Evolutionary conservation across 2,329 filamentous ascomycete genomes (phyloP).

Genomic region (Alternaria longipes): DNA sequence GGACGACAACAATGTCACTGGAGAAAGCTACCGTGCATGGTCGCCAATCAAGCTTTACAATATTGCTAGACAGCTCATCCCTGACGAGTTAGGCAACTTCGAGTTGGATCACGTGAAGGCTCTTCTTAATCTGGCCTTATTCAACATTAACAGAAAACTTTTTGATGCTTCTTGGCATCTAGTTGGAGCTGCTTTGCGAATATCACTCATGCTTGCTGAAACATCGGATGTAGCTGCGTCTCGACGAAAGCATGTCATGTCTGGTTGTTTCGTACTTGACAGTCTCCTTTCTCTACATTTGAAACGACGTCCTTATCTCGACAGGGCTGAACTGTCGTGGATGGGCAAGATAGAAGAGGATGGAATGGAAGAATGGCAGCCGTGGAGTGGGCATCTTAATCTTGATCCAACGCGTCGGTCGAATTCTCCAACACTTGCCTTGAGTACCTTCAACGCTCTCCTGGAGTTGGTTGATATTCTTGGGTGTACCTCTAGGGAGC

Average conservation of each 20-base stretch:
- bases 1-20: neutral
- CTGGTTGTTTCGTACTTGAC: constrained; percentile 71
- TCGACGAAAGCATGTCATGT: constrained; percentile 54
- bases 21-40: constrained; percentile 5
- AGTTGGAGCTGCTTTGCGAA: constrained; percentile 68
- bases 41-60: constrained; percentile 30
- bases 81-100: constrained; percentile 39
- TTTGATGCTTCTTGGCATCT: constrained; percentile 69
- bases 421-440: constrained; percentile 50
- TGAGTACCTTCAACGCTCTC: constrained; percentile 64
- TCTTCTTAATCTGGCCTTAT: constrained; percentile 62
- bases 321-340: constrained; percentile 57
- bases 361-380: constrained; percentile 77
- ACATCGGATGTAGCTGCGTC: constrained; percentile 38
- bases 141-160: constrained; percentile 68
- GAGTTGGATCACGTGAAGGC: constrained; percentile 53
- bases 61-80: constrained; percentile 38
- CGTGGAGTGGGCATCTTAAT: constrained; percentile 67
- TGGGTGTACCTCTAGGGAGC: constrained; percentile 18
- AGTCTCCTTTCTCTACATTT: constrained; percentile 64
- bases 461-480: constrained; percentile 46
- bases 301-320: constrained; percentile 60
- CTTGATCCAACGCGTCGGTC: constrained; percentile 22
- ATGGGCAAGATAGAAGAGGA: constrained; percentile 67
- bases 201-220: constrained; percentile 55